A percentile compares a stretch with the other conserved stretches of the same genome.
Evolutionary conservation across 2,329 filamentous ascomycete genomes (phyloP).

Genomic region (Monilinia vaccinii-corymbosi): DNA sequence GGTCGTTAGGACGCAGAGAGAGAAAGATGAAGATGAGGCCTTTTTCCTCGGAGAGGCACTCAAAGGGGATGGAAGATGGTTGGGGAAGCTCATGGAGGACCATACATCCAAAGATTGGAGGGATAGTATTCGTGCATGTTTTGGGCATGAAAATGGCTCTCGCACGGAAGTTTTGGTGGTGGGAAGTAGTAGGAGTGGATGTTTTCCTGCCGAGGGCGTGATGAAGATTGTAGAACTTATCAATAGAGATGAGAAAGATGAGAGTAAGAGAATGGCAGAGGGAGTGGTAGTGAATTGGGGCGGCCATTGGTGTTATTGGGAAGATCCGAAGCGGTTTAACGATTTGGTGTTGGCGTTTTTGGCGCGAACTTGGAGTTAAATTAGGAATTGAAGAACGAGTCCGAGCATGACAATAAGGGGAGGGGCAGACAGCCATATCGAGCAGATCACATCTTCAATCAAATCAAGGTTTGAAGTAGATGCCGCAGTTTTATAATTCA

Average conservation of each 20-base stretch:
- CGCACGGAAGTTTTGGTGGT: constrained; percentile 25
- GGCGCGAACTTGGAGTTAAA: background rate
- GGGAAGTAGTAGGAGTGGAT: constrained; percentile 28
- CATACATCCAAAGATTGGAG: constrained; percentile 28
- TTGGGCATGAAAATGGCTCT: constrained; percentile 16
- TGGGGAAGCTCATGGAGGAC: constrained; percentile 29
- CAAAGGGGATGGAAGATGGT: constrained; percentile 25
- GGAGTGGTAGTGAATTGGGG: constrained; percentile 26
- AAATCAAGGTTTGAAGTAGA: background rate
- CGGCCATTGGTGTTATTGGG: constrained; percentile 31
- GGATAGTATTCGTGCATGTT: constrained; percentile 21
- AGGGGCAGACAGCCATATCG: background rate
- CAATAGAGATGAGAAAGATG: constrained; percentile 15
- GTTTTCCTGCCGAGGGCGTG: constrained; percentile 27
- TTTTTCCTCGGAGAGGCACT: constrained; percentile 27
- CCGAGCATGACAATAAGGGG: background rate
- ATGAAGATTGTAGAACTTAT: constrained; percentile 26
- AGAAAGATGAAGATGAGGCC: constrained; percentile 16
- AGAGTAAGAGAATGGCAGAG: constrained; percentile 11
- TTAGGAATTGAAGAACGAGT: background rate
- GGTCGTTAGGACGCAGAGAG: background rate
- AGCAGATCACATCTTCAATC: background rate
- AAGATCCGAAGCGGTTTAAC: constrained; percentile 24
- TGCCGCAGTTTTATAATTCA: background rate
- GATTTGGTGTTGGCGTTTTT: constrained; percentile 22